Evolutionary conservation across 306 rosid genomes (phyloP).

Genomic region (Quercus mongolica): DNA sequence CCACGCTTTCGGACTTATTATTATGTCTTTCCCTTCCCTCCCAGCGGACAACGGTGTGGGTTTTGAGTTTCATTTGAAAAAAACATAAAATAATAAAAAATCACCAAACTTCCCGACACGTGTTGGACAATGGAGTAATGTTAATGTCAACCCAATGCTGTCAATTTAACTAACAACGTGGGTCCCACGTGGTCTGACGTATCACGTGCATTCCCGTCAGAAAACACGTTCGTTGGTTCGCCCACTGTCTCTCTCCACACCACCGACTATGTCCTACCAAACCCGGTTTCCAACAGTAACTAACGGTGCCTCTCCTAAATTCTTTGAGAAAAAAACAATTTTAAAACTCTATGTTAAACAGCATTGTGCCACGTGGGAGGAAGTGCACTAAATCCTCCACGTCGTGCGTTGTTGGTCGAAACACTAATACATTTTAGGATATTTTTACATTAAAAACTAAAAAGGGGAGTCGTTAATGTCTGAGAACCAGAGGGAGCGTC

Average conservation of each 20-base stretch:
- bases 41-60: not conserved
- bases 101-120: not conserved
- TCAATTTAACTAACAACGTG: not conserved
- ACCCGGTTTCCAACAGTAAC: not conserved
- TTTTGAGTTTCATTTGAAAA: not conserved
- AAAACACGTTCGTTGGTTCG: constrained; percentile 49
- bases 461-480: not conserved
- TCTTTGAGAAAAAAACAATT: too few relatives aligned
- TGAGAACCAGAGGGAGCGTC: not conserved
- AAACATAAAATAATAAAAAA: too few relatives aligned
- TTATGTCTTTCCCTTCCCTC: not conserved
- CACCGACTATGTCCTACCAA: constrained; percentile 5
- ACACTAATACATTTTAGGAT: too few relatives aligned
- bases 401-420: not conserved
- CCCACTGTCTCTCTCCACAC: constrained; percentile 6
- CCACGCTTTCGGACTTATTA: constrained; percentile 17
- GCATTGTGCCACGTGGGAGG: constrained; percentile 1
- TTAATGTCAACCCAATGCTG: not conserved
- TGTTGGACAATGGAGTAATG: not conserved
- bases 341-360: too few relatives aligned
- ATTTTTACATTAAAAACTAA: not conserved
- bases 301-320: not conserved
- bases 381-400: not conserved
- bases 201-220: constrained; percentile 34
- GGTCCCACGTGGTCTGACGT: constrained; percentile 22